These are phyloP conservation scores for Pholiota microspora DNA, from an alignment of 768 basidiomycete species.

Conservation along the genomic window DNA sequence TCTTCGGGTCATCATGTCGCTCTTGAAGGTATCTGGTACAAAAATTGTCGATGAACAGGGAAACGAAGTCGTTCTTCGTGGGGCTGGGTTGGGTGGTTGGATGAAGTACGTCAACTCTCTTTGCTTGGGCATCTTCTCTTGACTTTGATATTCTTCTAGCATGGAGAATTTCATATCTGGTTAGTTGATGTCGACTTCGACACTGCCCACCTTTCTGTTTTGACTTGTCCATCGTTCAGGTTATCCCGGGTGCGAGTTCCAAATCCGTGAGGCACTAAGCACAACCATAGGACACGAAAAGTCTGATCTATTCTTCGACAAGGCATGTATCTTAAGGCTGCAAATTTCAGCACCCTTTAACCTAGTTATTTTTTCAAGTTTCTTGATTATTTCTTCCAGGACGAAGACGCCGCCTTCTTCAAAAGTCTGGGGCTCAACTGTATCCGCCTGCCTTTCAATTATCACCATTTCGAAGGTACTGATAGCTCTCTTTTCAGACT, in stretches of 20 bases:
- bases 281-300: conserved; percentile 64
- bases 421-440: conserved; percentile 78
- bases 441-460: conserved; percentile 74
- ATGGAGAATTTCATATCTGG: conserved; percentile 80
- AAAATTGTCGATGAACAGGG: conserved; percentile 58
- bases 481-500: background rate
- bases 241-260: conserved; percentile 79
- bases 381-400: conserved; percentile 80
- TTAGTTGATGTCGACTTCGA: conserved; percentile 15
- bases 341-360: background rate
- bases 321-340: too few species aligned
- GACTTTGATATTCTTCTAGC: conserved; percentile 29
- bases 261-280: conserved; percentile 71
- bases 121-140: background rate
- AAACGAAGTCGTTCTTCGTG: conserved; percentile 59
- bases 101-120: conserved; percentile 63
- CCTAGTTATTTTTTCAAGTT: conserved; percentile 44
- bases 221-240: conserved; percentile 30
- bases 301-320: conserved; percentile 82
- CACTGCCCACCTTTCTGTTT: background rate
- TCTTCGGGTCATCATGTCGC: conserved; percentile 39
- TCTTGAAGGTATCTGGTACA: conserved; percentile 55
- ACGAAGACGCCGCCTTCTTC: conserved; percentile 74
- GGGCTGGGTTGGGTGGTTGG: conserved; percentile 83
- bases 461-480: conserved; percentile 66